Evolutionary conservation across 495 filamentous ascomycete species (phyloP).

Genomic region (Tuber melanosporum): DNA sequence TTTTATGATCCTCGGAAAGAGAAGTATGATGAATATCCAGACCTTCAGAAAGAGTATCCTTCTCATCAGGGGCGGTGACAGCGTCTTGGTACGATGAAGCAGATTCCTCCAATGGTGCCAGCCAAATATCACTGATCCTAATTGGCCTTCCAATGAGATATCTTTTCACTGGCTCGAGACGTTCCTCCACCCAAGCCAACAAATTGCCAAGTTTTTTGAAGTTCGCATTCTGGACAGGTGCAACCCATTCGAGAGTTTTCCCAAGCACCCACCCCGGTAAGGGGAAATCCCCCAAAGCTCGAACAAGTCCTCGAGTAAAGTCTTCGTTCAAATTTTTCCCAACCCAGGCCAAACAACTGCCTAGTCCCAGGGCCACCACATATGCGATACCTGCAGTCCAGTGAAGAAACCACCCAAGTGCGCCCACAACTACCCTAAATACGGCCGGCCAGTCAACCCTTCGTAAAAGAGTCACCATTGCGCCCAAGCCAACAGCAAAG

Average conservation of each 20-base stretch:
- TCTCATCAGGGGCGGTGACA: too few relatives aligned
- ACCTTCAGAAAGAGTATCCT: not conserved
- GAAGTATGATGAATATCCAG: not conserved
- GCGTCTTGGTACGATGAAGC: not conserved
- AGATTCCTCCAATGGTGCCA: not conserved
- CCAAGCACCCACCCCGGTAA: not conserved
- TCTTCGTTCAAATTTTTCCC: fast-evolving
- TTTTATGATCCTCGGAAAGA: not conserved
- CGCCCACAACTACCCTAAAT: not conserved
- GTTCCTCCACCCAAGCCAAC: not conserved
- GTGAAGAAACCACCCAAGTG: not conserved
- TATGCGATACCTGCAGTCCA: not conserved
- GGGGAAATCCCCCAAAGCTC: not conserved
- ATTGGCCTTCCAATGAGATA: not conserved
- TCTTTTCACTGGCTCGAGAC: not conserved
- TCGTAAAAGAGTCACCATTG: not conserved
- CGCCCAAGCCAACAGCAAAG: not conserved
- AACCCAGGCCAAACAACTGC: not conserved
- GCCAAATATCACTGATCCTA: not conserved
- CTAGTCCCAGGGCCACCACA: not conserved
- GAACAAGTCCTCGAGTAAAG: not conserved
- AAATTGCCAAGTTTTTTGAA: not conserved
- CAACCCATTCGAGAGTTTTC: not conserved
- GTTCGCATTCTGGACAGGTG: not conserved
- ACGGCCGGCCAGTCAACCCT: not conserved